Base-by-base conservation (phyloP, 1,284 basidiomycete species). In the Ustilago xerochloae region DNA sequence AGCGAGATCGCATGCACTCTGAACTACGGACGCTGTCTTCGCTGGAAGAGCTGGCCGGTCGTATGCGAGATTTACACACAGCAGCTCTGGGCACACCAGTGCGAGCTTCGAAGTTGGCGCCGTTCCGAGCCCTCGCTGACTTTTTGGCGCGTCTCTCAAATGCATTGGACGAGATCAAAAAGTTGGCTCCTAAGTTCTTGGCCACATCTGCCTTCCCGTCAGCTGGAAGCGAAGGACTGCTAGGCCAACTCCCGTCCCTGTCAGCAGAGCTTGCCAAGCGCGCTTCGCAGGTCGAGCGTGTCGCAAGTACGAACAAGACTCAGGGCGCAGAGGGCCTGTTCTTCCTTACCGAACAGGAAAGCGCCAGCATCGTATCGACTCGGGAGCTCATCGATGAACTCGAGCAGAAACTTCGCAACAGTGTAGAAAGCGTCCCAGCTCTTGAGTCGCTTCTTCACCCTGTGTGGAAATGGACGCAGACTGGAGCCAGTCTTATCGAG, bases 1-100 rank as follows among this genome's bases (percentile, higher is more conserved):
- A 78, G 41, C 71, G 80, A 4, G 48, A 49, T 28, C 69, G 77
- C 6, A 66, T 77, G 54, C 36, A 59, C 8, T 51, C 36, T 26
- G 61, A 69, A n/a, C 39, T 74, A 18, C 53, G 52, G 45, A 43
- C 54, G 3, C 47, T 74, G 10, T 45, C 62, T 10, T 39, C 38
- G 36, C 55, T 74, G 32, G 71, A 74, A 29, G 33, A 45, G 36
- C 20, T 69, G 10, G 53, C 33, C 3, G 30, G 15, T 13, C 58
- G 71, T 1, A 41, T 74, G 41, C 47, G 28, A 5, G 53, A 52
- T 39, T 33, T 69, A 22, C 52, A 69, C 39, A 13, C 38, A 16
- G 58, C 47, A 4, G 26, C n/a, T 9, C 22, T 62, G 20, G 63
- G 56, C 10, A 43, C 60, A 2, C 35, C 33, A 3, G 48, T 45